Conservation (phyloP, 495 filamentous ascomycete species). For the Achaetomiella virescens region DNA sequence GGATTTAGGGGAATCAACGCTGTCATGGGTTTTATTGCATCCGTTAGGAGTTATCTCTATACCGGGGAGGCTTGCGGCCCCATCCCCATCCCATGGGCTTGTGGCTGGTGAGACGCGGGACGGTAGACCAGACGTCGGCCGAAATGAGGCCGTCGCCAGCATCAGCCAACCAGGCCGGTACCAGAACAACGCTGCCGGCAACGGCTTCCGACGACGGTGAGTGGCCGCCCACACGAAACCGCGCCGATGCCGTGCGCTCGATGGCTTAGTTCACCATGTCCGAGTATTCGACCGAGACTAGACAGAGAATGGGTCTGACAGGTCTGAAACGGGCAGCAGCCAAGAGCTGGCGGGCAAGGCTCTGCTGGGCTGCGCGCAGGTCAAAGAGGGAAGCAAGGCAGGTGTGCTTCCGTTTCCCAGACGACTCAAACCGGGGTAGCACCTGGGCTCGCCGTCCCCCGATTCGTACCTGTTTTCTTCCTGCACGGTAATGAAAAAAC, state of each 20-base stretch:
- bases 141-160: slow-evolving; percentile 13
- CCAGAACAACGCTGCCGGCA: background rate
- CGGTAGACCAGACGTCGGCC: slow-evolving; percentile 6
- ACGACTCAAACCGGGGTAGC: background rate
- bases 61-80: background rate
- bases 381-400: background rate
- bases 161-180: slow-evolving; percentile 5
- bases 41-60: background rate
- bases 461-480: slow-evolving; percentile 4
- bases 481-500: slow-evolving; percentile 2
- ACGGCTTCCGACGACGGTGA: background rate
- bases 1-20: no score
- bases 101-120: background rate
- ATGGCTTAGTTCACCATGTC: background rate
- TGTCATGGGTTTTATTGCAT: background rate
- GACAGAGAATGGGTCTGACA: background rate
- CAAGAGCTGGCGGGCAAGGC: background rate
- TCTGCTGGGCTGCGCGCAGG: background rate
- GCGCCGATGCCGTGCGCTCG: background rate
- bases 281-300: slow-evolving; percentile 5
- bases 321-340: background rate
- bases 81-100: no score
- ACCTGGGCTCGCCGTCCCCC: background rate
- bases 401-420: slow-evolving; percentile 6
- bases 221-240: background rate